Evolutionary conservation across 2,329 filamentous ascomycete species (phyloP), one percentile per base, ranked within the genome.

Genomic region (Diaporthe amygdali): DNA sequence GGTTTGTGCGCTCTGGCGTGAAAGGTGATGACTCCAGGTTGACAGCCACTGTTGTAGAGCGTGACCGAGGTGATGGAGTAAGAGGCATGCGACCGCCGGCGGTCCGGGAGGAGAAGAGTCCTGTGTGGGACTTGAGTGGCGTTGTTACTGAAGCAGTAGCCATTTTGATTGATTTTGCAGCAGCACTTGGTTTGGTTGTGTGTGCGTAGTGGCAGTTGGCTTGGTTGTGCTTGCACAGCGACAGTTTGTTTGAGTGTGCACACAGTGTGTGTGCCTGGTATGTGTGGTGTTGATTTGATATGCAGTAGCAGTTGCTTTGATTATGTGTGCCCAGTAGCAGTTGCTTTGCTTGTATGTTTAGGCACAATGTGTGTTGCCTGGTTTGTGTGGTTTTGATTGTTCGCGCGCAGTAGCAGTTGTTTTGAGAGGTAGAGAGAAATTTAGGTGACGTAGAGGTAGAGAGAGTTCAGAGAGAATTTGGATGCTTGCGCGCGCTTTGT

Each of bases 11-110:
- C 83, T 88, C 92, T 49, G 94, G 94, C 2, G 93, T 95, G 81
- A 91, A 94, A 0, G 93, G 93, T n/a, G 93, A 95, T 15, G 91
- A 90, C 80, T 89, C 87, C 71, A 88, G 79, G 79, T 87, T 89
- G 75, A 84, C 75, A 15, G 87, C 83, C 68, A 85, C 80, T 49
- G 84, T 85, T 52, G 84, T 83, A 41, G 86, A 85, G 75, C 91
- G 89, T 74, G 87, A 84, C 76, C 92, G 90, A 71, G 96, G 96
- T 71, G 96, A 98, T 39, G 96, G 96, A 5, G 96, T 98, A 80
- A 99, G 86, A 77, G 96, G 95, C 88, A 97, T 95, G 74, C 96
- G 94, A 81, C 95, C 95, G 84, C 96, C 95, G 82, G 95, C 96
- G 81, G 95, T 96, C 82, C 95, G 95, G 76, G 94, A 91, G 76